A percentile compares a stretch with the other conserved stretches of the same genome.
Conservation (phyloP, 192 early-diverging fungal species). For the Thamnidium elegans region DNA sequence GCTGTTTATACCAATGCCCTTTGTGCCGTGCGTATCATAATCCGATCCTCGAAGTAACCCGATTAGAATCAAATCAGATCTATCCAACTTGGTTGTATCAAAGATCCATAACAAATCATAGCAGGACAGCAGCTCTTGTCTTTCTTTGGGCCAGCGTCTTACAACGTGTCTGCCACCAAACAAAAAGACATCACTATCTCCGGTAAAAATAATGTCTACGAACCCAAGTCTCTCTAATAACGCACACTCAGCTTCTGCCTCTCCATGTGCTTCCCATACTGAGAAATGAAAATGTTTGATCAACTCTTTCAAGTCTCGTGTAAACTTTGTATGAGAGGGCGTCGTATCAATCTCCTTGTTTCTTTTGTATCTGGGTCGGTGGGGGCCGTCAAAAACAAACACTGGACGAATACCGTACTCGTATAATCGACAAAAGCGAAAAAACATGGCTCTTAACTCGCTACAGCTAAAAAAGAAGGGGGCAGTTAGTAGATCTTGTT, state of each 20-base stretch:
- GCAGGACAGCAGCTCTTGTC: background rate
- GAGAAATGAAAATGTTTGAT: constrained; percentile 23
- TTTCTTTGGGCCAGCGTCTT: constrained; percentile 18
- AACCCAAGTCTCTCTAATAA: constrained; percentile 18
- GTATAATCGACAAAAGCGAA: constrained; percentile 21
- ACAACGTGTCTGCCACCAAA: constrained; percentile 35
- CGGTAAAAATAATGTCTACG: constrained; percentile 35
- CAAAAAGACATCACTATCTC: constrained; percentile 35
- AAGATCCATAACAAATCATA: constrained; percentile 15
- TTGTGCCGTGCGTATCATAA: constrained; percentile 18
- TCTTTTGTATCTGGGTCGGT: constrained; percentile 18
- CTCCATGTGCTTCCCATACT: constrained; percentile 29
- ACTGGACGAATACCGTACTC: constrained; percentile 26
- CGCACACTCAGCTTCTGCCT: constrained; percentile 43
- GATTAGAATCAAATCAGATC: constrained; percentile 27
- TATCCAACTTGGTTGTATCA: constrained; percentile 12
- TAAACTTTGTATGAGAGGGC: background rate
- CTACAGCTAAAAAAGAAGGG: background rate
- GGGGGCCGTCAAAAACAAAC: constrained; percentile 34
- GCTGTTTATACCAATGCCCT: constrained; percentile 16
- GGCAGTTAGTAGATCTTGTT: background rate
- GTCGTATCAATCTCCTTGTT: constrained; percentile 7
- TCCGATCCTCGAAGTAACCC: constrained; percentile 24
- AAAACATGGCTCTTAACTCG: constrained; percentile 14
- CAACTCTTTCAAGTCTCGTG: background rate